Evolutionary conservation across 2,329 filamentous ascomycete genomes (phyloP).

Genomic region (Stachybotrys elegans): DNA sequence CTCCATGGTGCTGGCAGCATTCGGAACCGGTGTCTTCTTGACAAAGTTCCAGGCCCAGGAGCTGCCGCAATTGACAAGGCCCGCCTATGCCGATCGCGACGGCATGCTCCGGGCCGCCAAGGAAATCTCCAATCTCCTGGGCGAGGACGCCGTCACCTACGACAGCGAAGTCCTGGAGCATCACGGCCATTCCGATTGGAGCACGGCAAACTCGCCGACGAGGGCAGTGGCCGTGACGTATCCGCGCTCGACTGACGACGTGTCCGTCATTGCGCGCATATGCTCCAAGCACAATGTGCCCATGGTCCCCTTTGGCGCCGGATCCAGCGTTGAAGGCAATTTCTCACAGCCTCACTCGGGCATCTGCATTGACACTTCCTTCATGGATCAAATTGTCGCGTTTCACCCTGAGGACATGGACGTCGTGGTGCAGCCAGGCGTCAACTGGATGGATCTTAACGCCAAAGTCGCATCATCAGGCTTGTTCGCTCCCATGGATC

Average conservation of each 20-base stretch:
- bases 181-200: conserved; percentile 69
- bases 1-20: background rate
- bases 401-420: conserved; percentile 65
- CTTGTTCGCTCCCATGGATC: conserved; percentile 80
- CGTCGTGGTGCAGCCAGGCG: conserved; percentile 64
- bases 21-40: background rate
- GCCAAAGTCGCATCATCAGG: conserved; percentile 56
- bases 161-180: conserved; percentile 58
- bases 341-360: conserved; percentile 40
- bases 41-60: background rate
- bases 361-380: conserved; percentile 69
- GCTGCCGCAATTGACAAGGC: background rate
- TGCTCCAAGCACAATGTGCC: conserved; percentile 60
- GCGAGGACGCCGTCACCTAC: conserved; percentile 55
- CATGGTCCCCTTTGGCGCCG: conserved; percentile 72
- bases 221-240: conserved; percentile 62
- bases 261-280: conserved; percentile 56
- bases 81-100: background rate
- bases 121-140: conserved; percentile 16
- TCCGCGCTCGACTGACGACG: conserved; percentile 59
- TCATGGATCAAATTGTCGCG: conserved; percentile 66
- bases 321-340: conserved; percentile 52
- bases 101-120: background rate
- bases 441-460: conserved; percentile 77
- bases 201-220: conserved; percentile 58